These are phyloP conservation scores for Acanthamoeba lenticulata DNA, from an alignment of 208 protist genomes.

Conservation along the genomic window DNA sequence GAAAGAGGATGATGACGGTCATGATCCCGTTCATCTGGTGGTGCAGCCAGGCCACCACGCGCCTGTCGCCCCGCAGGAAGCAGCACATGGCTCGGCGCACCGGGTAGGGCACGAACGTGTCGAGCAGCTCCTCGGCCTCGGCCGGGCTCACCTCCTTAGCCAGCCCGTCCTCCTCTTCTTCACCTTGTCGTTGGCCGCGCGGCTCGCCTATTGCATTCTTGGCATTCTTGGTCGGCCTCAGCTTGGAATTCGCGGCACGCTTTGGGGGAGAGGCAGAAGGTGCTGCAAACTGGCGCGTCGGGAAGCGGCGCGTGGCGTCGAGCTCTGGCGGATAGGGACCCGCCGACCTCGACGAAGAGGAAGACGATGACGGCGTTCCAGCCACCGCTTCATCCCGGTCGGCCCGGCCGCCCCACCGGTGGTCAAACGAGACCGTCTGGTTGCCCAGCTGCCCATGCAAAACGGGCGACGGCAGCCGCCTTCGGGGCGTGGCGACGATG, in stretches of 20 bases:
- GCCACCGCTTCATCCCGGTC: too few relatives aligned
- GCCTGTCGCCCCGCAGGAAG: conserved; percentile 23
- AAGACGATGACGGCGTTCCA: too few relatives aligned
- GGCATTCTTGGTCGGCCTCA: not conserved
- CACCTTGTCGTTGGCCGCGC: not conserved
- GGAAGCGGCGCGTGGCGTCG: not conserved
- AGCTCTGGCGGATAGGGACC: not conserved
- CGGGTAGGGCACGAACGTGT: conserved; percentile 23
- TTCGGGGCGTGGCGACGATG: too few relatives aligned
- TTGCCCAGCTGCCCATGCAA: too few relatives aligned
- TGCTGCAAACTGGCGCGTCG: not conserved
- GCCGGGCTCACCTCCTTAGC: not conserved
- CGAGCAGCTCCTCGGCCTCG: not conserved
- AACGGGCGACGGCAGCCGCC: too few relatives aligned
- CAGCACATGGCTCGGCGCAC: not conserved
- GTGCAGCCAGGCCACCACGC: not conserved
- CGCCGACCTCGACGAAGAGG: too few relatives aligned
- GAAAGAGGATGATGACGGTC: conserved; percentile 51
- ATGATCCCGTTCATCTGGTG: conserved; percentile 39
- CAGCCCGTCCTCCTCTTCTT: not conserved
- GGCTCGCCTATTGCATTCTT: not conserved
- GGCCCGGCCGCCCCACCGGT: too few relatives aligned
- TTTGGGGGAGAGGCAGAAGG: too few relatives aligned
- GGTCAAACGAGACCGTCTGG: not conserved
- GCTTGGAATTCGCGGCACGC: too few relatives aligned